Conservation (phyloP, 139 green algal genomes). For the Ettlia oleoabundans region DNA sequence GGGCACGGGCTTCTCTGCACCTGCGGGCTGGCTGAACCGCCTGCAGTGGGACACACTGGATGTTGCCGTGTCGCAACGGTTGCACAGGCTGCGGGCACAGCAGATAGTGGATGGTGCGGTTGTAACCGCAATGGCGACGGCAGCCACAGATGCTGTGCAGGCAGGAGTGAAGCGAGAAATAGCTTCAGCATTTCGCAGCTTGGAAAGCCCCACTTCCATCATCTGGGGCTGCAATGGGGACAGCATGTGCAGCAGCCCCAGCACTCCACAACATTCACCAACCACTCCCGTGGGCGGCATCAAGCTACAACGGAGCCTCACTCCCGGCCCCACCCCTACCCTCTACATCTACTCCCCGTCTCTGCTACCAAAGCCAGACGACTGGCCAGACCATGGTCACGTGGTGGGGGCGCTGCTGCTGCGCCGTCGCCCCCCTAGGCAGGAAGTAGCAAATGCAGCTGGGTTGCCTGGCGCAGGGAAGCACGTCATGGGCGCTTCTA, state of each 20-base stretch:
- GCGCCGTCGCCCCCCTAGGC: not conserved
- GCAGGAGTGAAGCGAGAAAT: not conserved
- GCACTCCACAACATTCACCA: not conserved
- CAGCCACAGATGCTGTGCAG: not conserved
- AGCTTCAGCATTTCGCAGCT: no score
- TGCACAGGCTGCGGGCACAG: slow-evolving; percentile 1
- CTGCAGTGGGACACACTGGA: slow-evolving; percentile 12
- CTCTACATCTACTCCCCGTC: slow-evolving; percentile 65
- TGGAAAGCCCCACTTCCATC: no score
- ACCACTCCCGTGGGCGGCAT: not conserved
- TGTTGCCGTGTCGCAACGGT: not conserved
- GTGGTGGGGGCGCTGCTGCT: slow-evolving; percentile 53
- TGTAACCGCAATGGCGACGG: not conserved
- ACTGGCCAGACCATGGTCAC: slow-evolving; percentile 67
- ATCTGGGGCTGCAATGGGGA: no score
- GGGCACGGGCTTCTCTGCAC: slow-evolving; percentile 22
- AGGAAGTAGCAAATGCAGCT: no score
- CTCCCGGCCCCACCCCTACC: slow-evolving; percentile 35
- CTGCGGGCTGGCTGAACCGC: slow-evolving; percentile 13
- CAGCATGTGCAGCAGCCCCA: not conserved
- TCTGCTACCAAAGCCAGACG: slow-evolving; percentile 63
- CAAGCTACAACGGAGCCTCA: not conserved
- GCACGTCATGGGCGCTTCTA: no score
- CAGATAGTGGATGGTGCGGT: not conserved
- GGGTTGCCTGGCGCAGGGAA: no score